phyloP scores from a whole-genome alignment of 2,329 filamentous ascomycete species.

The Pestalotiopsis fici region DNA sequence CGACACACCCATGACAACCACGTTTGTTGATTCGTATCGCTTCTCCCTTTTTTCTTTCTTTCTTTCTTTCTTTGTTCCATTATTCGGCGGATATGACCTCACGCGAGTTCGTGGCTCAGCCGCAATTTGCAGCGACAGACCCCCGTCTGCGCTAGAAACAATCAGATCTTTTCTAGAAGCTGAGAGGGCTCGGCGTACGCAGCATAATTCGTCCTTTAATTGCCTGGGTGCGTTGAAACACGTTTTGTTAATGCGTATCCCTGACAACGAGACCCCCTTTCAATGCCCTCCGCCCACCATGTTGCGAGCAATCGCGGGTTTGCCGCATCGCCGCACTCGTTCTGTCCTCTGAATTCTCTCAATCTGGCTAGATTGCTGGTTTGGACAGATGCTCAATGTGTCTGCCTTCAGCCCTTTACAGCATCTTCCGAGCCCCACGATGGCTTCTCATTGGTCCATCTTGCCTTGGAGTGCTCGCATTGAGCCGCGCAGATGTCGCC shows the following conservation, averaged over 20 bases:
- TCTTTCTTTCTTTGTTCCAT: too few relatives aligned
- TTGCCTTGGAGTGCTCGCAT: constrained; percentile 23
- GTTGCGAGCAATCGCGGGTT: background rate
- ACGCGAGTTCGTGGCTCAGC: constrained; percentile 1
- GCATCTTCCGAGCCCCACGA: background rate
- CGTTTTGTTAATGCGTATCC: constrained; percentile 47
- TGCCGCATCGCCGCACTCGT: constrained; percentile 1
- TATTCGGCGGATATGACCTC: background rate
- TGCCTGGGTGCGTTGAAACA: constrained; percentile 45
- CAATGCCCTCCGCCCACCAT: constrained; percentile 19
- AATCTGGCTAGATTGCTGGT: background rate
- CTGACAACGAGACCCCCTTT: constrained; percentile 17
- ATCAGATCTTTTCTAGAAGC: constrained; percentile 36
- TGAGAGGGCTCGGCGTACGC: constrained; percentile 23
- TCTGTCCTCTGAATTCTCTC: background rate
- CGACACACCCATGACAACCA: background rate
- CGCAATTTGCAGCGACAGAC: background rate
- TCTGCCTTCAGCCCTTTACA: background rate
- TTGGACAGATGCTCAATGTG: background rate
- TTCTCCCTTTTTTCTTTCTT: background rate
- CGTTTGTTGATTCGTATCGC: background rate
- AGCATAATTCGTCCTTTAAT: constrained; percentile 52
- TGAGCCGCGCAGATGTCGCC: constrained; percentile 33
- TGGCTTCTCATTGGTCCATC: background rate
- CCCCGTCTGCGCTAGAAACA: constrained; percentile 32